phyloP scores from a whole-genome alignment of 495 filamentous ascomycete genomes.

The Trichoderma erinaceum region DNA sequence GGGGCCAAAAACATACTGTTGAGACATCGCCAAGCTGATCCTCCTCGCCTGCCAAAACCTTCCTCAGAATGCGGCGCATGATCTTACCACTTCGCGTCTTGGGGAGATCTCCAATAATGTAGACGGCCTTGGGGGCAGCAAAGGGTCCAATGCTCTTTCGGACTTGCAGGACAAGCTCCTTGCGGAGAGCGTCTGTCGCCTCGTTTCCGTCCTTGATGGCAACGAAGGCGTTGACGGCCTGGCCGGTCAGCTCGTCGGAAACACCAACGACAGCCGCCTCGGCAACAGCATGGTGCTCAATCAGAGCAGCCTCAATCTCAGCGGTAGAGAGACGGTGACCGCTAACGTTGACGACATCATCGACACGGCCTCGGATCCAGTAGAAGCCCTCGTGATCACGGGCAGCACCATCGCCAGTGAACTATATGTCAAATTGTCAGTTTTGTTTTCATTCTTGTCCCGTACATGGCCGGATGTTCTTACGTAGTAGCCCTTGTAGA shows the following conservation, averaged over 20 bases:
- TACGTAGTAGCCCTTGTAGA: slow-evolving; percentile 98
- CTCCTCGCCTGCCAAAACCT: slow-evolving; percentile 95
- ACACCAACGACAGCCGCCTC: slow-evolving; percentile 96
- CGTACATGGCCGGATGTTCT: slow-evolving; percentile 30
- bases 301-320: slow-evolving; percentile 93
- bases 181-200: slow-evolving; percentile 71
- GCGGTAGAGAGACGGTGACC: slow-evolving; percentile 95
- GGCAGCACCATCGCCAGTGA: slow-evolving; percentile 95
- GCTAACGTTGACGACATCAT: slow-evolving; percentile 97
- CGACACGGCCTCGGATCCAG: slow-evolving; percentile 98
- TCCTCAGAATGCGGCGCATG: slow-evolving; percentile 93
- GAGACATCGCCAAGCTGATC: slow-evolving; percentile 91
- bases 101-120: slow-evolving; percentile 82
- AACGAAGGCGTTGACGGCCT: slow-evolving; percentile 96
- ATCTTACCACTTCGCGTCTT: slow-evolving; percentile 98
- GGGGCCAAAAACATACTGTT: slow-evolving; percentile 56
- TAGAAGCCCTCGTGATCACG: slow-evolving; percentile 98
- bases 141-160: slow-evolving; percentile 96
- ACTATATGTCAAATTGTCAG: slow-evolving; percentile 46
- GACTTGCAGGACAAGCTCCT: slow-evolving; percentile 90
- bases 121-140: slow-evolving; percentile 90
- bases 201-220: slow-evolving; percentile 83
- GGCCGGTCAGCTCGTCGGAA: slow-evolving; percentile 85
- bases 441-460: background rate
- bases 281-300: slow-evolving; percentile 83